Evolutionary conservation across 768 basidiomycete genomes (phyloP).

Genomic region (Coprinopsis cinerea): DNA sequence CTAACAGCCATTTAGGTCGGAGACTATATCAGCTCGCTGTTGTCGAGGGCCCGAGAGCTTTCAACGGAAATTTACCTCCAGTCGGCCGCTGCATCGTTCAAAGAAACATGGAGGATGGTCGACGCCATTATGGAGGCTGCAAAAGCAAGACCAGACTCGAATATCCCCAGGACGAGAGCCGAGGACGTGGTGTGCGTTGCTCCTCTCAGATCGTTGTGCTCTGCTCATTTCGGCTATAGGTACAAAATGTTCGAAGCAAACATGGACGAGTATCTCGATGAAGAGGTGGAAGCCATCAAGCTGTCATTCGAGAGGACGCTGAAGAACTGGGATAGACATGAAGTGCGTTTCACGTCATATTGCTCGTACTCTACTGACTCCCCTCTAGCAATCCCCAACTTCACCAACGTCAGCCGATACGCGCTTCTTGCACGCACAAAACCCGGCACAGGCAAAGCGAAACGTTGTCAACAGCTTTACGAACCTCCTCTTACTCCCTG

Average conservation of each 20-base stretch:
- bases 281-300: constrained; percentile 84
- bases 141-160: constrained; percentile 28
- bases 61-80: constrained; percentile 69
- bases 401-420: constrained; percentile 9
- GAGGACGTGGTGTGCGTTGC: constrained; percentile 79
- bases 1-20: constrained; percentile 47
- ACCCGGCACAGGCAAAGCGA: constrained; percentile 88
- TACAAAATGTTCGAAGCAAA: constrained; percentile 93
- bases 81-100: constrained; percentile 85
- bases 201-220: not conserved
- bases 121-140: constrained; percentile 65
- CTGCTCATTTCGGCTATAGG: constrained; percentile 29
- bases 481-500: constrained; percentile 82
- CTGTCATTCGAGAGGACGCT: constrained; percentile 68
- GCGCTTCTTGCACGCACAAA: constrained; percentile 77
- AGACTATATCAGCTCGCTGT: constrained; percentile 78
- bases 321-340: constrained; percentile 69
- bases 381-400: not conserved
- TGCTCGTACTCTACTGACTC: constrained; percentile 1
- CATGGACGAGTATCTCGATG: constrained; percentile 97
- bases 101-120: constrained; percentile 83
- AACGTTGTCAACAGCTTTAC: constrained; percentile 92
- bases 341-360: constrained; percentile 32
- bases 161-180: constrained; percentile 45
- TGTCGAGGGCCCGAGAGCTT: constrained; percentile 72